Evolutionary conservation across 164 flowering plant species (phyloP).

Genomic region (Vitis amurensis): DNA sequence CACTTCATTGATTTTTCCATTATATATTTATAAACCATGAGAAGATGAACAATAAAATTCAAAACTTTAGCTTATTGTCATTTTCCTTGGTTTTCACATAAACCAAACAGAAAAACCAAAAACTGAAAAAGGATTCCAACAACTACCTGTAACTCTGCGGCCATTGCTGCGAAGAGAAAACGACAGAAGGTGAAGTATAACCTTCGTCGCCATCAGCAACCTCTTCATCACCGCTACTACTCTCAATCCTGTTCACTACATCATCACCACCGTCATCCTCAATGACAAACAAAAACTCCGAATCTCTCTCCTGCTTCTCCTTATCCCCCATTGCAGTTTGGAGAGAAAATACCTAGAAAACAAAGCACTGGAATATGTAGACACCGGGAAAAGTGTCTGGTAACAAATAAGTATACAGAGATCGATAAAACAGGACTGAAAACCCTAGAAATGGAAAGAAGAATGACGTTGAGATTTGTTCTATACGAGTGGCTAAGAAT

Average conservation of each 20-base stretch:
- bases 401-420: background rate
- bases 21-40: too few species aligned
- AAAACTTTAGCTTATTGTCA: too few species aligned
- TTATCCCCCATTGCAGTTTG: background rate
- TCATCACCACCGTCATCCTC: slow-evolving; percentile 13
- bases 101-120: background rate
- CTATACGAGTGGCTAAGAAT: too few species aligned
- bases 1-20: too few species aligned
- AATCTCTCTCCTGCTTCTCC: slow-evolving; percentile 1
- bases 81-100: too few species aligned
- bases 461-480: background rate
- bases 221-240: slow-evolving; percentile 10
- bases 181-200: background rate
- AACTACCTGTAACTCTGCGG: slow-evolving; percentile 60
- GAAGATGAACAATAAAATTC: too few species aligned
- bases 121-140: background rate
- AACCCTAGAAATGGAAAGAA: background rate
- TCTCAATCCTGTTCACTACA: slow-evolving; percentile 10
- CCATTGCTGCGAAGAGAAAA: slow-evolving; percentile 54
- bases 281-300: slow-evolving; percentile 21
- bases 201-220: slow-evolving; percentile 7
- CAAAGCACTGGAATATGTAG: too few species aligned
- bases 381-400: too few species aligned
- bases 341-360: too few species aligned
- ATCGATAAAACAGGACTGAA: background rate